Evolutionary conservation across 1,139 yeast species (phyloP).

Genomic region (Taiozyma sp.): DNA sequence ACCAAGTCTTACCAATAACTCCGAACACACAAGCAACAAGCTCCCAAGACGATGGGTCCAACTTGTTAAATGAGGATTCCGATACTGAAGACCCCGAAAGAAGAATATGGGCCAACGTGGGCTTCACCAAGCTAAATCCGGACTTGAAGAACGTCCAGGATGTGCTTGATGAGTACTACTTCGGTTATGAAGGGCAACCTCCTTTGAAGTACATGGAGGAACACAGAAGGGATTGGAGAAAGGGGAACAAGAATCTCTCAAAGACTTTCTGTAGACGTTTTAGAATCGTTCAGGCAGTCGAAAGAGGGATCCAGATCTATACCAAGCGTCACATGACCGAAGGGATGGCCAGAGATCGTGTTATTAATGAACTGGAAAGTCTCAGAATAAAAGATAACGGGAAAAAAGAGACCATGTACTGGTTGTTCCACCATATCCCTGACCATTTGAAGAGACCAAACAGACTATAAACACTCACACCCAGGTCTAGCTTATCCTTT

Average conservation of each 20-base stretch:
- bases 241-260: slow-evolving; percentile 21
- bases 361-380: slow-evolving; percentile 19
- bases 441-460: slow-evolving; percentile 21
- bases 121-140: slow-evolving; percentile 19
- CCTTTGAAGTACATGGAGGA: slow-evolving; percentile 22
- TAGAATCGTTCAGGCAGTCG: slow-evolving; percentile 22
- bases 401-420: slow-evolving; percentile 36
- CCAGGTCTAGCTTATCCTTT: background rate
- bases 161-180: slow-evolving; percentile 23
- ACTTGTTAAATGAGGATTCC: background rate
- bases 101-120: slow-evolving; percentile 16
- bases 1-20: slow-evolving; percentile 2
- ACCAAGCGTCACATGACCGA: slow-evolving; percentile 8
- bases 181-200: slow-evolving; percentile 24
- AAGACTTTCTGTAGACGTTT: slow-evolving; percentile 24
- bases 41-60: slow-evolving; percentile 3
- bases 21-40: slow-evolving; percentile 2
- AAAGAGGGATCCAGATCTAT: slow-evolving; percentile 18
- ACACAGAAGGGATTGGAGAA: slow-evolving; percentile 24
- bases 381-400: slow-evolving; percentile 18
- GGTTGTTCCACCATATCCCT: slow-evolving; percentile 27
- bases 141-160: slow-evolving; percentile 22
- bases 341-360: slow-evolving; percentile 20
- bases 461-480: background rate
- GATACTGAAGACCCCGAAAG: slow-evolving; percentile 12